Evolutionary conservation across 2,329 filamentous ascomycete species (phyloP), one percentile per base, ranked within the genome.

Genomic region (Alternaria sp.): DNA sequence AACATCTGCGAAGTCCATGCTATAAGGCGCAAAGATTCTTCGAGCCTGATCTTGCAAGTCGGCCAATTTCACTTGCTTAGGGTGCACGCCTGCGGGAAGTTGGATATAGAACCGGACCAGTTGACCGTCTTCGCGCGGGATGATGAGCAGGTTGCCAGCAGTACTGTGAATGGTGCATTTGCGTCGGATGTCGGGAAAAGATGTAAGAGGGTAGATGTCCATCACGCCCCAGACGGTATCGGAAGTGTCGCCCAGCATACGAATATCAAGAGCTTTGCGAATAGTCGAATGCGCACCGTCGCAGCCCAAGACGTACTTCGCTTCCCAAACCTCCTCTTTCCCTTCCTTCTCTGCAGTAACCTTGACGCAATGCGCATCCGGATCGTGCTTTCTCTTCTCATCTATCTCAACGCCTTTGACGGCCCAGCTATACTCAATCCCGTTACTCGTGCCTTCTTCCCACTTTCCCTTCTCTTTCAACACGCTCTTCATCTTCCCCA

Each of bases 31-130:
- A 50, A 89, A 84, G 39, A 88, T 84, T 0, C 74, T 76, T 34
- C 78, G 76, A 0, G 86, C 85, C 0, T 81, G 79, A 3, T 76
- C 64, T 55, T 88, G 85, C 1, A 89, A 75, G 39, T 85, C 80
- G 24, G 80, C 80, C 0, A 87, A 74, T 2, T 74, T 83, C 34
- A 89, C 83, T 21, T 81, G 78, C 56, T 80, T 83, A 1, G 83
- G 79, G 2, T 80, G 80, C 0, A 81, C 84, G 5, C 81, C 80
- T 0, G 64, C 52, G 69, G 83, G 81, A 2, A 89, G 72, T 69
- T 89, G 83, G 55, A 88, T 86, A 71, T 88, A 89, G 71, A 88
- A 85, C 13, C 88, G 83, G 2, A 84, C 84, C 61, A 89, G 74
- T 49, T 82, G 82, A 1, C 75, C 81, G 69, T 82, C 83, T 70